phyloP scores from a whole-genome alignment of 805 yeast species.

The Diddensiella caesifluorescens region DNA sequence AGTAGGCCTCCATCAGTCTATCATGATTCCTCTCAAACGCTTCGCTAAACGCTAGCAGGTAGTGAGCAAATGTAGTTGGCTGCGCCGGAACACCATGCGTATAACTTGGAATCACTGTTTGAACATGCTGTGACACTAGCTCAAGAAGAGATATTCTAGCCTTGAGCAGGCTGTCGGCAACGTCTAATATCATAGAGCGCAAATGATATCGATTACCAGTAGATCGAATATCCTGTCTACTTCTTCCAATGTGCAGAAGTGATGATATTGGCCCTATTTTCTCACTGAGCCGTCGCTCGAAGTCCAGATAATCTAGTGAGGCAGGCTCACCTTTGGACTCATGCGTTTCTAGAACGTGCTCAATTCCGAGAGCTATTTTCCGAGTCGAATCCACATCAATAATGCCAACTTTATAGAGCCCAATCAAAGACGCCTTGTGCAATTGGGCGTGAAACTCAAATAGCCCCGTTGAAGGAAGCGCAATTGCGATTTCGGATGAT shows the following conservation, averaged over 20 bases:
- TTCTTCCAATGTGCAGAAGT: slow-evolving; percentile 12
- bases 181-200: slow-evolving; percentile 3
- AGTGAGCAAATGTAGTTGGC: slow-evolving; percentile 14
- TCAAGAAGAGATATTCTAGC: slow-evolving; percentile 6
- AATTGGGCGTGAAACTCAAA: slow-evolving; percentile 9
- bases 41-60: slow-evolving; percentile 12
- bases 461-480: slow-evolving; percentile 6
- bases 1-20: slow-evolving; percentile 12
- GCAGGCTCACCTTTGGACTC: slow-evolving; percentile 10
- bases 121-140: slow-evolving; percentile 9
- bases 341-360: slow-evolving; percentile 7
- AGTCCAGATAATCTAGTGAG: slow-evolving; percentile 13
- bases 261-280: slow-evolving; percentile 10
- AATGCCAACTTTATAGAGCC: slow-evolving; percentile 5
- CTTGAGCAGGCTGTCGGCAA: slow-evolving; percentile 4
- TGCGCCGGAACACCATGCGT: slow-evolving; percentile 16
- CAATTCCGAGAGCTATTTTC: slow-evolving; percentile 9
- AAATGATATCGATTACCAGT: slow-evolving; percentile 7
- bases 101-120: slow-evolving; percentile 14
- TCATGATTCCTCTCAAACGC: slow-evolving; percentile 9
- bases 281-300: slow-evolving; percentile 11
- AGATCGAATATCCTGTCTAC: slow-evolving; percentile 14
- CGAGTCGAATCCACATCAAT: slow-evolving; percentile 7
- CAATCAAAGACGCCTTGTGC: slow-evolving; percentile 10
- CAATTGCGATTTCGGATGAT: slow-evolving; percentile 9